A percentile compares a stretch with the other conserved stretches of the same genome.
phyloP scores from a whole-genome alignment of 2,329 filamentous ascomycete genomes.

The Colletotrichum magnum region DNA sequence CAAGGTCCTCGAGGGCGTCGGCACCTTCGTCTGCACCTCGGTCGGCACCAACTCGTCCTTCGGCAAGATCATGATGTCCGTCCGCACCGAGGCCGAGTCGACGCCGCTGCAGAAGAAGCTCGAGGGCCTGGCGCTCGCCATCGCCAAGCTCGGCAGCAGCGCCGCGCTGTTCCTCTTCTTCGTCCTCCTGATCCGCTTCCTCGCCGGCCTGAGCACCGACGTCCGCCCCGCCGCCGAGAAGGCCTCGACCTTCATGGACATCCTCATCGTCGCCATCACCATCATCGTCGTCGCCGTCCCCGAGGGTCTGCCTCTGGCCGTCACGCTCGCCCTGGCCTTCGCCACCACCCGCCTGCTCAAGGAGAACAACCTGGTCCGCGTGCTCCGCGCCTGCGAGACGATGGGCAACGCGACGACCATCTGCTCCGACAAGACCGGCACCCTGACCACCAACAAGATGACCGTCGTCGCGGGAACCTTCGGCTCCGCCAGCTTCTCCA shows the following conservation, averaged over 20 bases:
- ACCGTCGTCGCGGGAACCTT: slow-evolving; percentile 79
- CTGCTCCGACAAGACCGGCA: slow-evolving; percentile 83
- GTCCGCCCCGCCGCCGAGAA: slow-evolving; percentile 67
- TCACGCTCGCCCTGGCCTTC: slow-evolving; percentile 77
- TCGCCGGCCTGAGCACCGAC: slow-evolving; percentile 72
- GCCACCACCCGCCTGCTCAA: slow-evolving; percentile 79
- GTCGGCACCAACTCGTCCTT: slow-evolving; percentile 69
- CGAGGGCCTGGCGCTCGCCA: slow-evolving; percentile 57
- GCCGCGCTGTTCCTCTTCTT: slow-evolving; percentile 82
- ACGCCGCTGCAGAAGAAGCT: slow-evolving; percentile 71
- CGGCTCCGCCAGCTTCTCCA: slow-evolving; percentile 60
- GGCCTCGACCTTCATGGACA: slow-evolving; percentile 69
- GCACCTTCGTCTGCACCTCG: slow-evolving; percentile 68
- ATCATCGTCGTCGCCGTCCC: slow-evolving; percentile 78
- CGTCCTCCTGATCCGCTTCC: slow-evolving; percentile 83
- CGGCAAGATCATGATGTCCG: slow-evolving; percentile 69
- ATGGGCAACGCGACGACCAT: slow-evolving; percentile 82
- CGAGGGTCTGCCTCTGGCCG: slow-evolving; percentile 76
- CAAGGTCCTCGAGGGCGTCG: slow-evolving; percentile 68
- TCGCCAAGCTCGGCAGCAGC: slow-evolving; percentile 68
- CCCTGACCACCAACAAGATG: slow-evolving; percentile 78
- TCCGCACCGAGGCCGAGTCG: slow-evolving; percentile 64
- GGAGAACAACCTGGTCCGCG: slow-evolving; percentile 78
- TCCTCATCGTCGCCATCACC: slow-evolving; percentile 76
- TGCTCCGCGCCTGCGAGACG: slow-evolving; percentile 78